Evolutionary conservation across 371 early-diverging fungal genomes (phyloP), one percentile per base, ranked within the genome.

Genomic region (Mortierella sp.): DNA sequence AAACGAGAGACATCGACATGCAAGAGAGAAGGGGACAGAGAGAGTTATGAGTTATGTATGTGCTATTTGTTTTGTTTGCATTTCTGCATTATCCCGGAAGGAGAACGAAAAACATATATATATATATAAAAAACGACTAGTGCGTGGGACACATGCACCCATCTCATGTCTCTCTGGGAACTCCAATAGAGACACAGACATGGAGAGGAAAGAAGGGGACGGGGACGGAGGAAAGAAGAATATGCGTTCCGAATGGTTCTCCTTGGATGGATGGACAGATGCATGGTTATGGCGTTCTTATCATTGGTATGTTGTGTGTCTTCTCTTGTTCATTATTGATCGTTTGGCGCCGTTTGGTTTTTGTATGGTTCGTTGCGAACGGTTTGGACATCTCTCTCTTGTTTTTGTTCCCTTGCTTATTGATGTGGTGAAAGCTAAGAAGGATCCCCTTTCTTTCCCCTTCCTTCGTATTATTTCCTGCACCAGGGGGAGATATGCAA

Each of bases 401-500:
- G 8, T 65, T 38, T 35, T 35, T 65, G 18, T 38, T 65, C 43
- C n/a, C 68, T 68, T 68, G 38, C 43, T 35, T 68, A 63, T 63
- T 41, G 43, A 68, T 68, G 68, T 68, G 68, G 68, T 68, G 8
- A 63, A 46, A 46, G 5, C 51, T 21, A 5, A 51, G 12, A 46
- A n/a, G 43, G 21, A 38, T 24, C 68, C 38, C 41, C 21, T 38
- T 35, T 35, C 16, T 60, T 27, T 32, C 32, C 11, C 32, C 8
- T 27, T 56, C 4, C 24, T 55, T 55, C n/a, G 55, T 60, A 14
- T 60, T 51, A 32, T 51, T 51, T 51, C 51, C 51, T 51, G 51
- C 21, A 38, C 68, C 68, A 68, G 68, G 68, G 68, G 68, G 68
- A 3, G 68, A 41, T 32, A 41, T 38, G 68, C 41, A 21, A 68